Conservation (phyloP, 371 early-diverging fungal genomes). For the Chytridium lagenaria region DNA sequence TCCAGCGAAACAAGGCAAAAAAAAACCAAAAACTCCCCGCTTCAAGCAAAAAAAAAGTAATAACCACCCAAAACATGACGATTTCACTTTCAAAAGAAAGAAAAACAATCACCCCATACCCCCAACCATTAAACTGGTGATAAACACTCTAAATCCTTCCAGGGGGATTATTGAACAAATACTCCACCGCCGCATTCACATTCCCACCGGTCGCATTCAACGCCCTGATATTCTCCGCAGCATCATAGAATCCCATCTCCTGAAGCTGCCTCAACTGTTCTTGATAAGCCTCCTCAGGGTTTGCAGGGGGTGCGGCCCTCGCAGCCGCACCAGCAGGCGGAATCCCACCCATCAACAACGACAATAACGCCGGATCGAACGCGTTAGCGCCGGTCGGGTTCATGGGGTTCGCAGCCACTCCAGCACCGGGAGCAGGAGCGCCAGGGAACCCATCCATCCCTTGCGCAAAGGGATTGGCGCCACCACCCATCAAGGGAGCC, state of each 20-base stretch:
- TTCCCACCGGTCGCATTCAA: constrained; percentile 86
- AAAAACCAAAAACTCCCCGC: too few species aligned
- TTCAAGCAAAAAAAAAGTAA: too few species aligned
- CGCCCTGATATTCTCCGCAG: constrained; percentile 87
- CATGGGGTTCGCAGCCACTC: constrained; percentile 41
- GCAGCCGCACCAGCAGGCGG: constrained; percentile 41
- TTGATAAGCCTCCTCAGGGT: constrained; percentile 85
- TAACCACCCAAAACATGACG: too few species aligned
- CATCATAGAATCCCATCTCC: constrained; percentile 97
- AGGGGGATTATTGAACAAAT: constrained; percentile 65
- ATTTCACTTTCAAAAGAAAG: too few species aligned
- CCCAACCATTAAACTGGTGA: too few species aligned
- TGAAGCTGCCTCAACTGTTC: constrained; percentile 90
- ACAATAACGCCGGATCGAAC: constrained; percentile 53
- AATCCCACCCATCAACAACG: constrained; percentile 49
- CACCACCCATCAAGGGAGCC: constrained; percentile 67
- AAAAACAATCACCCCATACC: too few species aligned
- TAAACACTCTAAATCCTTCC: too few species aligned
- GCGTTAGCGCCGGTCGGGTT: constrained; percentile 52
- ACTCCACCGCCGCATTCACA: constrained; percentile 93
- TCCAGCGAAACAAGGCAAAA: too few species aligned
- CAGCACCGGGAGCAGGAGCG: constrained; percentile 53
- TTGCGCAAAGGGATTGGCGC: constrained; percentile 70
- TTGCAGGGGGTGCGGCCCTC: constrained; percentile 68
- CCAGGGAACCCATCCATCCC: constrained; percentile 44